phyloP scores from a whole-genome alignment of 2,329 filamentous ascomycete species.

The Fusarium pseudonygamai region DNA sequence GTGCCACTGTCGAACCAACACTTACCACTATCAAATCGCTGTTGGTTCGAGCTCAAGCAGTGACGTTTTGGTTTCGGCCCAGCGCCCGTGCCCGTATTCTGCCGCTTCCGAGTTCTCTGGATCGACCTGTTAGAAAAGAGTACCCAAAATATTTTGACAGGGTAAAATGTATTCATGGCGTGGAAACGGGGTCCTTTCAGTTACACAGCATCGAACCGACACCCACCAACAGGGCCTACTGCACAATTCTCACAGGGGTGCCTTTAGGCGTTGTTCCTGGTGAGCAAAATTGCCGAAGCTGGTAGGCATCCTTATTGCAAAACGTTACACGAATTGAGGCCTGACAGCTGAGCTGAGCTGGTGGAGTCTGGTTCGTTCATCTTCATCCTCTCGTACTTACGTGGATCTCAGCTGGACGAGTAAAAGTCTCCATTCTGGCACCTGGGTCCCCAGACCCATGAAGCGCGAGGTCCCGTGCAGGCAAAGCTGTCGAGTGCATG shows the following conservation, averaged over 20 bases:
- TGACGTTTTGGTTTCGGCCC: slow-evolving; percentile 25
- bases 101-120: slow-evolving; percentile 19
- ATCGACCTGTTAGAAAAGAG: slow-evolving; percentile 19
- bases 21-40: background rate
- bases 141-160: background rate
- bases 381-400: slow-evolving; percentile 23
- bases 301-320: background rate
- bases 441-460: slow-evolving; percentile 9
- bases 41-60: slow-evolving; percentile 25
- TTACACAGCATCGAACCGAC: slow-evolving; percentile 24
- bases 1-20: background rate
- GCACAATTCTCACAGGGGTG: slow-evolving; percentile 19
- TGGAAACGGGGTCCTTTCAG: slow-evolving; percentile 13
- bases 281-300: slow-evolving; percentile 2
- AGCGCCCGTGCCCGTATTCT: slow-evolving; percentile 8
- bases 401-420: slow-evolving; percentile 14
- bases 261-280: background rate
- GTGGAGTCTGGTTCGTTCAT: slow-evolving; percentile 3
- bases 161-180: background rate
- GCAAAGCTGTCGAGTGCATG: slow-evolving; percentile 11
- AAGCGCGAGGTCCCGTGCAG: slow-evolving; percentile 5
- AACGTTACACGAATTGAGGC: background rate
- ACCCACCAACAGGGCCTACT: slow-evolving; percentile 8
- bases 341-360: background rate
- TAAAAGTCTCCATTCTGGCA: slow-evolving; percentile 23